A percentile compares a stretch with the other conserved stretches of the same genome.
These are phyloP conservation scores for Kokia cookei DNA, from an alignment of 441 rosid species.

Conservation along the genomic window DNA sequence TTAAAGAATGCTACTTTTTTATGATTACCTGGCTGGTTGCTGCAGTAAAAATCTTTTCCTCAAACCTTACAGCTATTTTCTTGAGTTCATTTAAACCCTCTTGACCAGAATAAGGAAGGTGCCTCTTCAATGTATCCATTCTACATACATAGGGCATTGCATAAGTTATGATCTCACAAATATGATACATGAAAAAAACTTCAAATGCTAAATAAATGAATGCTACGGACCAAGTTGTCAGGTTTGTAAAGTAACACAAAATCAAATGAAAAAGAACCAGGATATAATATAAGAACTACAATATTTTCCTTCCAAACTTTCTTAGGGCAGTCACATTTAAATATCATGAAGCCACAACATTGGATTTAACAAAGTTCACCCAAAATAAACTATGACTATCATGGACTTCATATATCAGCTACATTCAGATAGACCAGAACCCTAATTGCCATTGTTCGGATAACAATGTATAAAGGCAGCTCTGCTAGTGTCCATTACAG, in stretches of 20 bases:
- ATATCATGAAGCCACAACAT: neutral
- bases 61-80: constrained; percentile 61
- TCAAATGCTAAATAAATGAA: neutral
- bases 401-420: neutral
- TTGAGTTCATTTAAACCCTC: constrained; percentile 60
- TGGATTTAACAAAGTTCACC: neutral
- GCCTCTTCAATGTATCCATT: constrained; percentile 69
- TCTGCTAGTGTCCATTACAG: neutral
- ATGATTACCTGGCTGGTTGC: constrained; percentile 58
- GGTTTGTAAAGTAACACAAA: neutral
- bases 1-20: neutral
- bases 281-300: neutral
- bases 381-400: neutral
- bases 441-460: neutral
- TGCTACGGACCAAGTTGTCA: neutral
- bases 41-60: constrained; percentile 55
- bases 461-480: neutral
- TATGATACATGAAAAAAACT: neutral
- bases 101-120: constrained; percentile 59
- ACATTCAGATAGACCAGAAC: neutral
- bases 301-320: neutral
- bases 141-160: constrained; percentile 25
- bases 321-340: neutral
- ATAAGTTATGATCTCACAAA: neutral
- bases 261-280: neutral